Percentiles rank a stretch among this genome's conserved stretches.
phyloP scores from a whole-genome alignment of 2,329 filamentous ascomycete species.

The Trichothecium sympodiale region DNA sequence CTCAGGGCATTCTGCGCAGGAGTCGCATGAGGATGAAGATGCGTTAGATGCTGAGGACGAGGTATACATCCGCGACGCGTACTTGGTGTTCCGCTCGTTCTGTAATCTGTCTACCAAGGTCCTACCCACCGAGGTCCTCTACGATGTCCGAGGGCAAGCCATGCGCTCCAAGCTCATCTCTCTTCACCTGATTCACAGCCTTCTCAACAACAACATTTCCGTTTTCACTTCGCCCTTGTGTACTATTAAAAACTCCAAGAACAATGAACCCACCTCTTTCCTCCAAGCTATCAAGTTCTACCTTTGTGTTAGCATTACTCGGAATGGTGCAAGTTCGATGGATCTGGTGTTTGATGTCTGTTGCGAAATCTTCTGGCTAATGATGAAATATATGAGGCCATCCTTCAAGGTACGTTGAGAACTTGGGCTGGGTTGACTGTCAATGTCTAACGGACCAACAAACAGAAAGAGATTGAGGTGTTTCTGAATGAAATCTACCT shows the following conservation, averaged over 20 bases:
- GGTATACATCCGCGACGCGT: slow-evolving; percentile 93
- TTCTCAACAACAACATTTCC: slow-evolving; percentile 84
- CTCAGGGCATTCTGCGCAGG: slow-evolving; percentile 43
- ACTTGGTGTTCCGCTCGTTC: slow-evolving; percentile 92
- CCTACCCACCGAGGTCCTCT: slow-evolving; percentile 78
- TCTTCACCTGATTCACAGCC: slow-evolving; percentile 86
- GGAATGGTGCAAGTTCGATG: slow-evolving; percentile 90
- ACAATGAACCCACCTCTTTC: slow-evolving; percentile 78
- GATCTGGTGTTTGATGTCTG: slow-evolving; percentile 89
- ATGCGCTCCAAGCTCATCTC: slow-evolving; percentile 97
- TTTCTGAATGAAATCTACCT: slow-evolving; percentile 97
- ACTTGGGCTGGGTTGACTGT: neutral
- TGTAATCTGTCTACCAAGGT: slow-evolving; percentile 95
- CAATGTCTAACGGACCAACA: slow-evolving; percentile 8
- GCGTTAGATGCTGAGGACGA: slow-evolving; percentile 70
- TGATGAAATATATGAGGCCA: slow-evolving; percentile 86
- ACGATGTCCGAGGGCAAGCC: slow-evolving; percentile 83
- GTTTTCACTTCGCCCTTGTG: slow-evolving; percentile 88
- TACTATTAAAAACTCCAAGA: slow-evolving; percentile 85
- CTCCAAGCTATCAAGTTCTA: slow-evolving; percentile 95
- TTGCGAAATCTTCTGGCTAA: slow-evolving; percentile 96
- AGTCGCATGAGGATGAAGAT: slow-evolving; percentile 47
- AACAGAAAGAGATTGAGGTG: slow-evolving; percentile 88
- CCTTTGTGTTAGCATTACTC: slow-evolving; percentile 84
- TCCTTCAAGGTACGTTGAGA: slow-evolving; percentile 83